Base-by-base conservation (phyloP, 106 monocot genomes). In the Acorus calamus region DNA sequence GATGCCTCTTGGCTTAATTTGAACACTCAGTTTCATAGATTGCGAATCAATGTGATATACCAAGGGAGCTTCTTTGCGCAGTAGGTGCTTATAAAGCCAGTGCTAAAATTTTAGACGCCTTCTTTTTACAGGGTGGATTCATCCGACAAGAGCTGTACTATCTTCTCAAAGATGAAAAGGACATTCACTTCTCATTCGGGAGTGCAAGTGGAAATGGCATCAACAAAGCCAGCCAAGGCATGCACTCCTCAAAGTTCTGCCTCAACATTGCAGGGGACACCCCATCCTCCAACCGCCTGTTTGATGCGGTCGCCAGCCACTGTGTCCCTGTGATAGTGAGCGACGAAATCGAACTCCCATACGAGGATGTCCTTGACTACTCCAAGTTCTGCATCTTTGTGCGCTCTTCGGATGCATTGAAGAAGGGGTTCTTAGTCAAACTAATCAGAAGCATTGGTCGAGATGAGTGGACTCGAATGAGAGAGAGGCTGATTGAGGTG, bases 261-360 rank as follows among this genome's bases (percentile, higher is more conserved):
- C 75, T 85, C 42, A 80, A 81, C 57, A 78, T 85, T 63, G 85
- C 85, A 7, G 85, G 85, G 2, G 85, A 85, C 50, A 85, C 85
- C 7, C 85, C 85, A 2, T 85, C 85, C 11, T 85, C 85, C 44
- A 85, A 85, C 44, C 79, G 79, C 12, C 76, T 88, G 2, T 88
- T 88, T 51, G 88, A 84, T 65, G 84, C 88, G 8, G 76, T 88
- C 44, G 81, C 67, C 4, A 80, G 80, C 51, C 83, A 86, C 53
- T 90, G 89, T 59, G 78, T 90, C 28, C 89, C 89, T 8, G 76
- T 90, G 56, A 78, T 90, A 53, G 79, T 90, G 55, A 86, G 85
- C 45, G 89, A 90, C 42, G 75, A 80, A 2, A 90, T 90, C 8
- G 89, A 90, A 60, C 89, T 90, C 11, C 89, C 89, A 2, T 90